phyloP scores from a whole-genome alignment of 78 protist genomes.

The Planoprotostelium fungivorum region DNA sequence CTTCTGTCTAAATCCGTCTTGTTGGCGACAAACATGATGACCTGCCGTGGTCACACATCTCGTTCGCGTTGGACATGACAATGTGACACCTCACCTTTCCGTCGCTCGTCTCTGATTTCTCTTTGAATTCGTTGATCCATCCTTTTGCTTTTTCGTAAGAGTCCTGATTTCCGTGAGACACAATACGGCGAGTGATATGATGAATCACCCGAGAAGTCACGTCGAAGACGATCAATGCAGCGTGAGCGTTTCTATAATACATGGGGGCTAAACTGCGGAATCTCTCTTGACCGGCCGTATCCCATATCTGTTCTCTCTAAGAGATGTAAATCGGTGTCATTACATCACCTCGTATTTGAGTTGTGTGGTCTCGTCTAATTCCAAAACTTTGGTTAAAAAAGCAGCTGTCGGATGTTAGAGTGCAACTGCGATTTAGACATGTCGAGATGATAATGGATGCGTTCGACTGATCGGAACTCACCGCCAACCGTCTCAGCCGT shows the following conservation, averaged over 20 bases:
- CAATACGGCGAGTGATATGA: too few species aligned
- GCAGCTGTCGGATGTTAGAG: not conserved
- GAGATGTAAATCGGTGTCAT: not conserved
- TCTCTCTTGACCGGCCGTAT: slow-evolving; percentile 64
- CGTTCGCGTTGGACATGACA: too few species aligned
- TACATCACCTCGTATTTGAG: not conserved
- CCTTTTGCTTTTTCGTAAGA: slow-evolving; percentile 32
- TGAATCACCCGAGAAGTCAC: not conserved
- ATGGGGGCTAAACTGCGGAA: slow-evolving; percentile 46
- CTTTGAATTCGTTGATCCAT: slow-evolving; percentile 58
- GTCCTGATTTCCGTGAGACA: too few species aligned
- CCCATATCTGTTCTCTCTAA: slow-evolving; percentile 39
- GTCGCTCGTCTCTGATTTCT: not conserved
- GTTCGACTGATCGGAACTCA: not conserved
- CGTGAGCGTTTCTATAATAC: slow-evolving; percentile 44
- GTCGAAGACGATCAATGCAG: slow-evolving; percentile 54
- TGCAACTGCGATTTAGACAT: not conserved
- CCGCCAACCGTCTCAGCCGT: not conserved
- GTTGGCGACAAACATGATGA: not conserved
- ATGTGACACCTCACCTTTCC: not conserved
- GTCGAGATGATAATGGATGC: not conserved
- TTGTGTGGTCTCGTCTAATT: not conserved
- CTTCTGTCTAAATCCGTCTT: not conserved
- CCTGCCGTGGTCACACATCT: not conserved
- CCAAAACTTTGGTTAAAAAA: not conserved